Evolutionary conservation across 177 flowering plant genomes (phyloP).

Genomic region (Vitis hybrid): DNA sequence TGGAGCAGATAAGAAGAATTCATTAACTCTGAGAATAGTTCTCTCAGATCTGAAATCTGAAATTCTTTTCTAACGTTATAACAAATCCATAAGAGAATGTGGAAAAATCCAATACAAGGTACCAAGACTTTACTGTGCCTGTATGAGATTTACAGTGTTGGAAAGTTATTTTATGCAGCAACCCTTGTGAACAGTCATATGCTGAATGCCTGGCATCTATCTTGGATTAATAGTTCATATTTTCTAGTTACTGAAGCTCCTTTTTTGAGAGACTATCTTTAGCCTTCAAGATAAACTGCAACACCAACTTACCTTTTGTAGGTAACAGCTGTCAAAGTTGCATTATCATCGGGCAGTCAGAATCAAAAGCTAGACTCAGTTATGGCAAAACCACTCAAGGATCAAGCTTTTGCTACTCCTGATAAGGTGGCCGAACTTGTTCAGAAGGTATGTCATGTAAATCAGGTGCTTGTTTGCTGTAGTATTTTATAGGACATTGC

Average conservation of each 20-base stretch:
- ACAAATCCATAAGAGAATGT: too few species aligned
- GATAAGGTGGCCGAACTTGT: constrained; percentile 95
- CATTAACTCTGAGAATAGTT: not conserved
- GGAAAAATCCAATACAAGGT: too few species aligned
- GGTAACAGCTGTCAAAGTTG: constrained; percentile 94
- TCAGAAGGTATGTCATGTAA: constrained; percentile 58
- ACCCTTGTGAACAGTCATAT: too few species aligned
- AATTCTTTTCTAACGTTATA: not conserved
- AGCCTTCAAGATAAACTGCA: not conserved
- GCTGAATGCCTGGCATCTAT: too few species aligned
- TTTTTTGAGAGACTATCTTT: not conserved
- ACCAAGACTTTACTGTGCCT: too few species aligned
- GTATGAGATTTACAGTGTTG: too few species aligned
- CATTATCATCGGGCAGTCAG: constrained; percentile 74
- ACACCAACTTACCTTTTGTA: constrained; percentile 17
- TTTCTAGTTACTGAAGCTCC: not conserved
- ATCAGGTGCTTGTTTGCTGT: too few species aligned
- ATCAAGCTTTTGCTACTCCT: constrained; percentile 93
- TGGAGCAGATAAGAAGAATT: constrained; percentile 2
- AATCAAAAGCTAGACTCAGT: constrained; percentile 57
- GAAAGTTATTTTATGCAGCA: too few species aligned
- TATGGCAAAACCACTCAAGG: constrained; percentile 77
- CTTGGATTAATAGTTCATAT: too few species aligned
- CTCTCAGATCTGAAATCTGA: not conserved
- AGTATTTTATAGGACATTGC: too few species aligned